These are phyloP conservation scores for Cercis canadensis DNA, from an alignment of 306 rosid species.

Conservation along the genomic window DNA sequence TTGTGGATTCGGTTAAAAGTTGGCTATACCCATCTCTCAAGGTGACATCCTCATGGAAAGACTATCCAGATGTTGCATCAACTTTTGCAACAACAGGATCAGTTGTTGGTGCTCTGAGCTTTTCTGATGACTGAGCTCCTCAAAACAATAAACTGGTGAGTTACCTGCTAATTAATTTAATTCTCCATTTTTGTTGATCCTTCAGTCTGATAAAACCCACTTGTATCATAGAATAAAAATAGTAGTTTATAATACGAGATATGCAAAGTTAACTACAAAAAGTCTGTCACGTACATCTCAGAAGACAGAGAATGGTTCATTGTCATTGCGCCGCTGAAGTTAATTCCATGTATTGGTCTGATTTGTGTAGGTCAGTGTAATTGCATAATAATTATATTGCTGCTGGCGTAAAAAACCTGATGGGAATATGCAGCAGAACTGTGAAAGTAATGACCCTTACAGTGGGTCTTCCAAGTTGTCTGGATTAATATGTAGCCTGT, in stretches of 20 bases:
- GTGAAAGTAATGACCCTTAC: constrained; percentile 12
- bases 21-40: constrained; percentile 93
- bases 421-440: constrained; percentile 25
- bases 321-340: background rate
- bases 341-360: constrained; percentile 15
- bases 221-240: background rate
- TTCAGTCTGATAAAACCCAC: background rate
- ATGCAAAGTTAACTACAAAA: too few relatives aligned
- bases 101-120: constrained; percentile 86
- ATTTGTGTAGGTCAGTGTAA: constrained; percentile 24
- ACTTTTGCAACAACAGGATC: constrained; percentile 85
- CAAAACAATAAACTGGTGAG: constrained; percentile 42
- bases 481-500: constrained; percentile 20
- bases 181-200: constrained; percentile 4
- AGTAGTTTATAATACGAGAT: background rate
- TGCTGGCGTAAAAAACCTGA: constrained; percentile 32
- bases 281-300: too few relatives aligned
- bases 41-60: constrained; percentile 91
- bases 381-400: constrained; percentile 20
- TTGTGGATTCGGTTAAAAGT: constrained; percentile 71
- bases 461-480: constrained; percentile 10
- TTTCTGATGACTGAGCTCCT: constrained; percentile 59
- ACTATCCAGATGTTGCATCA: constrained; percentile 74
- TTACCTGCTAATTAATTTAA: constrained; percentile 16
- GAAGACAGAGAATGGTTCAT: too few relatives aligned